A percentile compares a stretch with the other conserved stretches of the same genome.
Conservation (phyloP, 2,329 filamentous ascomycete genomes). For the Clathrospora elynae region DNA sequence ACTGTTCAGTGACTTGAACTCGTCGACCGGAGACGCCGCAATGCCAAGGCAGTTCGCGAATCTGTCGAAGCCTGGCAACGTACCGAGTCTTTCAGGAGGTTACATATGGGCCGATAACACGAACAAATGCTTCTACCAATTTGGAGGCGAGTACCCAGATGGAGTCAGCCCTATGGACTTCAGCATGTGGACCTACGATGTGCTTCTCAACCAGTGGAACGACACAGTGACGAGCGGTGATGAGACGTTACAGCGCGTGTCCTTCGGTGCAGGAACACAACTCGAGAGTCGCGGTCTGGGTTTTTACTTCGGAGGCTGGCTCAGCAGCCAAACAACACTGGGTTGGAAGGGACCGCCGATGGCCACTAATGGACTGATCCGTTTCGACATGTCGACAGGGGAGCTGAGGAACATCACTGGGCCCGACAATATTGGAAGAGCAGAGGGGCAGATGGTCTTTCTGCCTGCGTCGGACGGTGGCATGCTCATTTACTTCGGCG, state of each 20-base stretch:
- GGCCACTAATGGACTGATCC: slow-evolving; percentile 60
- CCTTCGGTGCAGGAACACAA: slow-evolving; percentile 63
- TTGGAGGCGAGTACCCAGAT: slow-evolving; percentile 61
- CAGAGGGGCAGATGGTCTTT: slow-evolving; percentile 65
- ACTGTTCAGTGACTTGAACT: slow-evolving; percentile 62
- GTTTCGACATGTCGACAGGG: slow-evolving; percentile 61
- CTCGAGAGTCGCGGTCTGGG: slow-evolving; percentile 61
- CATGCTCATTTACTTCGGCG: slow-evolving; percentile 66
- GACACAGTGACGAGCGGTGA: slow-evolving; percentile 48
- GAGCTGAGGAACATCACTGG: slow-evolving; percentile 60
- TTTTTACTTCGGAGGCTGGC: slow-evolving; percentile 68
- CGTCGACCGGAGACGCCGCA: slow-evolving; percentile 42
- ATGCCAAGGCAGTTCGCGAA: slow-evolving; percentile 63
- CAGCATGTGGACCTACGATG: slow-evolving; percentile 63
- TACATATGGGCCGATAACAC: slow-evolving; percentile 64
- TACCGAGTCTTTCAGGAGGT: slow-evolving; percentile 59
- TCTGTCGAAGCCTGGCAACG: slow-evolving; percentile 62
- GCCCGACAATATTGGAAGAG: slow-evolving; percentile 58
- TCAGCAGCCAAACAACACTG: slow-evolving; percentile 59
- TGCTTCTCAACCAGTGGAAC: slow-evolving; percentile 62
- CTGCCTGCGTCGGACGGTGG: slow-evolving; percentile 65
- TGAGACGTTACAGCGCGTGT: slow-evolving; percentile 53
- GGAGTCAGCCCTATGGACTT: slow-evolving; percentile 52
- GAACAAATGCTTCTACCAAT: slow-evolving; percentile 68
- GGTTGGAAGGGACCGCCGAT: slow-evolving; percentile 57